Evolutionary conservation across 1,139 yeast species (phyloP).

Genomic region (Spathaspora sp.): DNA sequence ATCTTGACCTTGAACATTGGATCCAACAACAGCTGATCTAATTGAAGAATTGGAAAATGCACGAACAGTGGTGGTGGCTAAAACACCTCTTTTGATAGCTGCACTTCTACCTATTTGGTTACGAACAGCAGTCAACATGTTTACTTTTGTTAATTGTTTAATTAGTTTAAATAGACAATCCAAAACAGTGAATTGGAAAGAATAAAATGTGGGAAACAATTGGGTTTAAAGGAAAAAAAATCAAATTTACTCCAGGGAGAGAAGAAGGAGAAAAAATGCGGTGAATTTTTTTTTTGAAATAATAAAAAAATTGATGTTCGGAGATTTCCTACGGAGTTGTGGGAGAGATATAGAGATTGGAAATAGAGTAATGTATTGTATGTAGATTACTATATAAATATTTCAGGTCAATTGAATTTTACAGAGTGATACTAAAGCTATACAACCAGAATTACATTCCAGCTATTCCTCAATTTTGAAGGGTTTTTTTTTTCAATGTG

Average conservation of each 20-base stretch:
- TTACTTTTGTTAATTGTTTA: neutral
- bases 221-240: neutral
- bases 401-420: neutral
- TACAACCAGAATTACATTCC: neutral
- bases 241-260: neutral
- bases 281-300: neutral
- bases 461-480: neutral
- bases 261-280: constrained; percentile 1
- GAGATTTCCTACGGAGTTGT: neutral
- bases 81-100: constrained; percentile 6
- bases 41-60: constrained; percentile 30
- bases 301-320: neutral
- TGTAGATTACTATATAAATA: neutral
- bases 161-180: neutral
- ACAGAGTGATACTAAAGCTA: neutral
- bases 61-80: constrained; percentile 11
- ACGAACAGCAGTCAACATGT: constrained; percentile 16
- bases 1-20: constrained; percentile 50
- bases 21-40: constrained; percentile 39
- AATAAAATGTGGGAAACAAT: neutral
- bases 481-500: neutral
- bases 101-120: constrained; percentile 5
- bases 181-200: neutral
- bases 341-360: neutral
- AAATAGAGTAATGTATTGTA: neutral